Evolutionary conservation across 2,329 filamentous ascomycete species (phyloP).

Genomic region (Talaromyces sp.): DNA sequence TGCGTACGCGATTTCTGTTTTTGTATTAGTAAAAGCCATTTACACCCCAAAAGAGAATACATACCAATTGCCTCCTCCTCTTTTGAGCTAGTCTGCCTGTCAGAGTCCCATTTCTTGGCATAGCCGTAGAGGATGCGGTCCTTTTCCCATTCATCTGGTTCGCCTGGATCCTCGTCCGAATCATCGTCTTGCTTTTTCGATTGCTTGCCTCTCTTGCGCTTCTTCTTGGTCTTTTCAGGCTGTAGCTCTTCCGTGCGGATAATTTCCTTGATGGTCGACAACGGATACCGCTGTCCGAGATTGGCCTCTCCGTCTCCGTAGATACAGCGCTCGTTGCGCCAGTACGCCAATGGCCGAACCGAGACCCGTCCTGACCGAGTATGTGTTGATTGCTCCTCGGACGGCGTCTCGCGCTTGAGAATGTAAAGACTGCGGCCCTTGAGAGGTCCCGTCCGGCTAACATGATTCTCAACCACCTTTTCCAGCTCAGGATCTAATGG

Average conservation of each 20-base stretch:
- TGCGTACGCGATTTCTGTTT: slow-evolving; percentile 56
- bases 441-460: slow-evolving; percentile 38
- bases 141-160: slow-evolving; percentile 41
- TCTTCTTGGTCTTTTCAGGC: slow-evolving; percentile 33
- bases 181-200: slow-evolving; percentile 30
- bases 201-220: slow-evolving; percentile 30
- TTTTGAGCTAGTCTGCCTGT: slow-evolving; percentile 30
- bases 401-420: slow-evolving; percentile 46
- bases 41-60: not conserved
- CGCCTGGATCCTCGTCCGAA: slow-evolving; percentile 30
- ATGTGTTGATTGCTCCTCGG: slow-evolving; percentile 53
- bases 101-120: slow-evolving; percentile 39
- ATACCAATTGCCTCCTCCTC: slow-evolving; percentile 39
- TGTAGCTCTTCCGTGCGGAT: slow-evolving; percentile 64
- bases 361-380: slow-evolving; percentile 74
- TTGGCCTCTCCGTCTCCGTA: slow-evolving; percentile 59
- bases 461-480: slow-evolving; percentile 39
- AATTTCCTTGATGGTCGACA: slow-evolving; percentile 70
- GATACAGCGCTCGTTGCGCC: slow-evolving; percentile 76
- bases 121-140: slow-evolving; percentile 39
- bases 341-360: slow-evolving; percentile 73
- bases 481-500: slow-evolving; percentile 32
- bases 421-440: slow-evolving; percentile 47
- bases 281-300: slow-evolving; percentile 53
- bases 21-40: slow-evolving; percentile 15